Evolutionary conservation across 352 stramenopile species (phyloP).

Genomic region (Phytophthora agathidicida): DNA sequence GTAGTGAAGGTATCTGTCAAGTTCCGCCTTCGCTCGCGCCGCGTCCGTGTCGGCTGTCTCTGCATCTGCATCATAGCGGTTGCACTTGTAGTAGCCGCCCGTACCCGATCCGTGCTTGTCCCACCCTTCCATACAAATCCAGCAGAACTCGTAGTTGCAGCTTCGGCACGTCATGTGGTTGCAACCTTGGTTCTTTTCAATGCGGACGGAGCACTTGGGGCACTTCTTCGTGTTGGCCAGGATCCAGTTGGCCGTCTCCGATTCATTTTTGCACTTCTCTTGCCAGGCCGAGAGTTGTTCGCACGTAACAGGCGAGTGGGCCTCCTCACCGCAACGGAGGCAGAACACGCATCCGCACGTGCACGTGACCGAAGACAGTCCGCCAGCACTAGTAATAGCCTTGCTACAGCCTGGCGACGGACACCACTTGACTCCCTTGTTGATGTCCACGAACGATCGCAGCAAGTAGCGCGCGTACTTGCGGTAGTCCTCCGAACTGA

Average conservation of each 20-base stretch:
- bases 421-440: conserved; percentile 97
- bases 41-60: conserved; percentile 78
- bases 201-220: conserved; percentile 98
- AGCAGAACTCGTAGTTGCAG: conserved; percentile 98
- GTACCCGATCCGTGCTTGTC: conserved; percentile 95
- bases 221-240: conserved; percentile 99
- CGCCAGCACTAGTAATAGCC: conserved; percentile 89
- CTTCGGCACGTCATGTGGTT: conserved; percentile 99
- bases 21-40: conserved; percentile 94
- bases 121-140: conserved; percentile 97
- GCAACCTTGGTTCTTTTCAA: conserved; percentile 99
- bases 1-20: conserved; percentile 99
- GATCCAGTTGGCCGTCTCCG: conserved; percentile 99
- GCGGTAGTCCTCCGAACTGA: conserved; percentile 69
- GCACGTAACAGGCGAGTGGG: conserved; percentile 94
- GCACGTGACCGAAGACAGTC: conserved; percentile 80
- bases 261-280: conserved; percentile 98
- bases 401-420: conserved; percentile 96
- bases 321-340: conserved; percentile 96
- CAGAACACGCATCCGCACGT: conserved; percentile 91
- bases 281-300: conserved; percentile 94
- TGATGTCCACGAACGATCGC: conserved; percentile 98
- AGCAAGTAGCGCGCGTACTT: conserved; percentile 95
- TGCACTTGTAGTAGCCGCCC: conserved; percentile 99
- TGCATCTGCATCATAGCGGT: conserved; percentile 93